Evolutionary conservation across 495 filamentous ascomycete species (phyloP).

Genomic region (Penicillium waksmanii): DNA sequence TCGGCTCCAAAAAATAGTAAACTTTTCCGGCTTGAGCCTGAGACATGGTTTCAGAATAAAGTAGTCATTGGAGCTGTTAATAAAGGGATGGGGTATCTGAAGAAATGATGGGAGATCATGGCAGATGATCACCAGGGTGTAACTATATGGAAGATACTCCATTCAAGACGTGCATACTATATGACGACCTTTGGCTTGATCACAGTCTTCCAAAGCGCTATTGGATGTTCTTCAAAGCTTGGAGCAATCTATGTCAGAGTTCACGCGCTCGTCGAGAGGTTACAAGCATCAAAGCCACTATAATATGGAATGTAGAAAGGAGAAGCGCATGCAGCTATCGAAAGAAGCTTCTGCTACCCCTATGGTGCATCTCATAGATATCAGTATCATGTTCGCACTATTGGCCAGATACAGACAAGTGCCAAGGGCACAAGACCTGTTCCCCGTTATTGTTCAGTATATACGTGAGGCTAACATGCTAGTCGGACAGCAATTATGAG

Average conservation of each 20-base stretch:
- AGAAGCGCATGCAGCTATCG: background rate
- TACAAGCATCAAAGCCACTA: background rate
- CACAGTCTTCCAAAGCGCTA: background rate
- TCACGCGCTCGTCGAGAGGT: background rate
- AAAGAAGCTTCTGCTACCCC: background rate
- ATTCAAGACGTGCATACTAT: background rate
- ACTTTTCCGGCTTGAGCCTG: background rate
- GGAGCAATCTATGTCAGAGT: background rate
- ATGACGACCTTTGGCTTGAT: background rate
- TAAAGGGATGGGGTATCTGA: constrained; percentile 3
- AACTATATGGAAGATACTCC: constrained; percentile 11
- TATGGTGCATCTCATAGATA: too few relatives aligned
- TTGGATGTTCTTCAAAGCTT: background rate
- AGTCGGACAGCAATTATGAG: background rate
- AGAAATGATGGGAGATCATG: background rate
- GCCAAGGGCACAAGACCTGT: background rate
- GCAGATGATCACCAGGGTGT: constrained; percentile 21
- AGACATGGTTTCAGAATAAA: constrained; percentile 6
- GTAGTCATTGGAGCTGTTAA: constrained; percentile 1
- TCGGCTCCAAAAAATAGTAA: background rate
- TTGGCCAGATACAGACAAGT: background rate
- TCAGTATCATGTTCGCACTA: too few relatives aligned
- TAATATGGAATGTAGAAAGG: background rate
- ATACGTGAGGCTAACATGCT: background rate
- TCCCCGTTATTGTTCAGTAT: background rate